Base-by-base conservation (phyloP, 169 alveolate species). In the Eimeria acervulina region DNA sequence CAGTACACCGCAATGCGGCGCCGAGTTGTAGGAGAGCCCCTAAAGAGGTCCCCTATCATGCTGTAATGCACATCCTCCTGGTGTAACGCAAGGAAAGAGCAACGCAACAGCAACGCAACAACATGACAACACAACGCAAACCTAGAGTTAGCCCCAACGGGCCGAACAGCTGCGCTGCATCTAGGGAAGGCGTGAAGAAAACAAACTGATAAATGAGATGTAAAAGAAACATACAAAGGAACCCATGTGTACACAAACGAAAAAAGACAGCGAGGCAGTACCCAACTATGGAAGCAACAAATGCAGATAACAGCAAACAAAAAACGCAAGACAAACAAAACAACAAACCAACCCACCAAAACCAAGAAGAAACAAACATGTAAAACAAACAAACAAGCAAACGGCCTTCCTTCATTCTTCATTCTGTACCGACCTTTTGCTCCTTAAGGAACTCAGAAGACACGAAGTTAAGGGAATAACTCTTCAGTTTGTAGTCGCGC, bases 1-100 rank as follows among this genome's bases (percentile, higher is more conserved):
- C 99, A 99, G 98, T 99, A 99, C 51, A 99, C 99, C 63, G 99
- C 99, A 38, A 99, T 97, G 95, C 99, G 98, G 76, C 99, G 98
- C 74, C 99, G 98, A 12, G 99, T 99, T 89, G 98, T 99, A 15
- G 99, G 99, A 95, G 98, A 98, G 51, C 99, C 99, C 40, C 96
- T 96, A 97, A 98, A 99, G 70, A 99, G 98, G 80, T 98, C 99
- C 44, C 99, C 98, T 91, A 99, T 99, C 95, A 99, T 98, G 95
- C 99, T 97, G 97, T 99, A 99, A 97, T 99, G 99, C 12, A 99
- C 99, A 90, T 99, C 99, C 97, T 99, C 99, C 96, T 92, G 92
- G n/a, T 1, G 26, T 1, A 17, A 87, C 26, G 31, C n/a, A n/a
- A n/a, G n/a, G n/a, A n/a, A n/a, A n/a, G n/a, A n/a, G n/a, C n/a